These are phyloP conservation scores for Wallacemonas sp. DNA, from an alignment of 208 protist genomes.

Conservation along the genomic window DNA sequence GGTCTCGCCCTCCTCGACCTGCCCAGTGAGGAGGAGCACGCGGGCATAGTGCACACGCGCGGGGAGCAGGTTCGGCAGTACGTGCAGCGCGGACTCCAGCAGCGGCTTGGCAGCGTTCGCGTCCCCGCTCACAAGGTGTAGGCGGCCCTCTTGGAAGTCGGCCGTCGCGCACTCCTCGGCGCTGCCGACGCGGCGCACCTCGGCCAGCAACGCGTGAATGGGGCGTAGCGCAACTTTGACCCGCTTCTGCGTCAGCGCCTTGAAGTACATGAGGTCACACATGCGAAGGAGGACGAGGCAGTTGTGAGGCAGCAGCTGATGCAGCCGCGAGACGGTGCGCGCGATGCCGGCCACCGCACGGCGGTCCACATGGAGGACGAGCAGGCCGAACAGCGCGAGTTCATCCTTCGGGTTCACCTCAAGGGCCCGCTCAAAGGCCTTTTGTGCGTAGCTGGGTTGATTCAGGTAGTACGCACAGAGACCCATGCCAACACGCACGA, in stretches of 20 bases:
- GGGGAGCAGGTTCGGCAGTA: slow-evolving; percentile 62
- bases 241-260: slow-evolving; percentile 36
- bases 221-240: slow-evolving; percentile 34
- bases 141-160: slow-evolving; percentile 82
- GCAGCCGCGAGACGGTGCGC: slow-evolving; percentile 55
- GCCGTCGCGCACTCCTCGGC: slow-evolving; percentile 64
- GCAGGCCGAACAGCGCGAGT: slow-evolving; percentile 68
- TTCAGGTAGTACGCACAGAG: slow-evolving; percentile 77
- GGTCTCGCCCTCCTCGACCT: slow-evolving; percentile 43
- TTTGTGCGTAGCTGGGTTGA: slow-evolving; percentile 44
- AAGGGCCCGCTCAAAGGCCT: slow-evolving; percentile 64
- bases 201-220: slow-evolving; percentile 51
- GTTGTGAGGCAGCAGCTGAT: slow-evolving; percentile 61
- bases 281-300: slow-evolving; percentile 74
- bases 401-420: slow-evolving; percentile 71
- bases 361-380: slow-evolving; percentile 73
- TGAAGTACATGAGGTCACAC: slow-evolving; percentile 84
- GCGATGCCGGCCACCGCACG: slow-evolving; percentile 59
- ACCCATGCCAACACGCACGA: slow-evolving; percentile 85
- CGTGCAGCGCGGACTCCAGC: slow-evolving; percentile 60
- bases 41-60: slow-evolving; percentile 78
- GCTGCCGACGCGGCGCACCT: slow-evolving; percentile 46
- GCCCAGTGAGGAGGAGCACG: slow-evolving; percentile 51
- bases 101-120: slow-evolving; percentile 47
- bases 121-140: slow-evolving; percentile 59